phyloP scores from a whole-genome alignment of 2,329 filamentous ascomycete species.

The Truncatella angustata region DNA sequence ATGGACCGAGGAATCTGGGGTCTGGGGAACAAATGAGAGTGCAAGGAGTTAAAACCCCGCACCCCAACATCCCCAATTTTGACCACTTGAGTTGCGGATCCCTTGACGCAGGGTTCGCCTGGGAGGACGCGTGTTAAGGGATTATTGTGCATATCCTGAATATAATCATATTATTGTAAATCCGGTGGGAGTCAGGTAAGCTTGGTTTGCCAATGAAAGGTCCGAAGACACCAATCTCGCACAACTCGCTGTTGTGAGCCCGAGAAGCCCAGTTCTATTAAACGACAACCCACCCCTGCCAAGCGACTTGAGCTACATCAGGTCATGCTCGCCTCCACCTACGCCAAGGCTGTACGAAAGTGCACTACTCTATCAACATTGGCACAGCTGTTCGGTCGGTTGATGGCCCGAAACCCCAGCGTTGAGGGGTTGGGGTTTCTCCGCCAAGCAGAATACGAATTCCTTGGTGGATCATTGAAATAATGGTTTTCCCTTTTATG shows the following conservation, averaged over 20 bases:
- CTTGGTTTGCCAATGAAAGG: background rate
- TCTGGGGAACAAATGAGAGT: conserved; percentile 4
- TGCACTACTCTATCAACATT: background rate
- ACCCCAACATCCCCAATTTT: background rate
- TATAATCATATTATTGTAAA: background rate
- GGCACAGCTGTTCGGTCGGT: background rate
- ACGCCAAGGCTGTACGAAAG: background rate
- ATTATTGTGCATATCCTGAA: no score
- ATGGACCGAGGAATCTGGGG: conserved; percentile 15
- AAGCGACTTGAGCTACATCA: background rate
- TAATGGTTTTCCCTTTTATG: background rate
- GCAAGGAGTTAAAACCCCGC: conserved; percentile 4
- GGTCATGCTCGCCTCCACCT: background rate
- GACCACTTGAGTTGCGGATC: background rate
- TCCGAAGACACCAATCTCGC: background rate
- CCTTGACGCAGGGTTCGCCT: background rate
- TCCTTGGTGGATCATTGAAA: background rate
- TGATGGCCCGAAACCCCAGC: conserved; percentile 5
- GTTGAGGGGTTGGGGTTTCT: conserved; percentile 6
- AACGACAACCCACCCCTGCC: background rate
- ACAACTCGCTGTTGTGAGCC: background rate
- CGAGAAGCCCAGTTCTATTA: background rate
- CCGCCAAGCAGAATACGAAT: conserved; percentile 10
- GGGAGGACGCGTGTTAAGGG: background rate
- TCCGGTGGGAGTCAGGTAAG: background rate